Evolutionary conservation across 257 asterid species (phyloP).

Genomic region (Euphrasia confusa): DNA sequence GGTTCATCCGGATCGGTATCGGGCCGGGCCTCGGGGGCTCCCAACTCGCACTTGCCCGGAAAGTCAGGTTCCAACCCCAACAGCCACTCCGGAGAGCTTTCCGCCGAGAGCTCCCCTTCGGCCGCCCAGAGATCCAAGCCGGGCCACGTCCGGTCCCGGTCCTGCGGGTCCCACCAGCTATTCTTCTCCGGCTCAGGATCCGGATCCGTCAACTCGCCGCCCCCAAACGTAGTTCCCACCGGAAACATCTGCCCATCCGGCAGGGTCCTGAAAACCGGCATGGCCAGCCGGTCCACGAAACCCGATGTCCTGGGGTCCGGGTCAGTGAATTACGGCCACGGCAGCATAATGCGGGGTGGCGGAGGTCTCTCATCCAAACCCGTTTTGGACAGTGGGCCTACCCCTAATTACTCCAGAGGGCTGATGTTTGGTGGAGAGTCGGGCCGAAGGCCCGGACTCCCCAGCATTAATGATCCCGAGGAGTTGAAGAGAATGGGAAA

Average conservation of each 20-base stretch:
- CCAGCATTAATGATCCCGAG: conserved; percentile 49
- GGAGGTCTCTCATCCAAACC: conserved; percentile 37
- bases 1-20: conserved; percentile 82
- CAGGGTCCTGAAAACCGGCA: conserved; percentile 47
- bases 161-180: conserved; percentile 48
- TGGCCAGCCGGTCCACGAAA: conserved; percentile 43
- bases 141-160: conserved; percentile 56
- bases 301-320: conserved; percentile 64
- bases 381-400: conserved; percentile 23
- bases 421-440: conserved; percentile 40
- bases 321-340: conserved; percentile 63
- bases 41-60: conserved; percentile 25
- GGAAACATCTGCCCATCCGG: conserved; percentile 89
- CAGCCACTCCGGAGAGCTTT: conserved; percentile 65
- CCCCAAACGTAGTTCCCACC: conserved; percentile 43
- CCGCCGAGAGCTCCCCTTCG: conserved; percentile 52
- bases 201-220: conserved; percentile 50
- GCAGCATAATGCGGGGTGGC: conserved; percentile 64
- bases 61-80: conserved; percentile 42
- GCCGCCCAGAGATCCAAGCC: conserved; percentile 28
- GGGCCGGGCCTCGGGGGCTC: conserved; percentile 41
- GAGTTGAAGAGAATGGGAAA: conserved; percentile 72
- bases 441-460: conserved; percentile 26
- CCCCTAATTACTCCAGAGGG: conserved; percentile 36
- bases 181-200: conserved; percentile 32